Percentiles rank a stretch among this genome's conserved stretches.
phyloP scores from a whole-genome alignment of 2,329 filamentous ascomycete genomes.

The Clathrospora elynae region DNA sequence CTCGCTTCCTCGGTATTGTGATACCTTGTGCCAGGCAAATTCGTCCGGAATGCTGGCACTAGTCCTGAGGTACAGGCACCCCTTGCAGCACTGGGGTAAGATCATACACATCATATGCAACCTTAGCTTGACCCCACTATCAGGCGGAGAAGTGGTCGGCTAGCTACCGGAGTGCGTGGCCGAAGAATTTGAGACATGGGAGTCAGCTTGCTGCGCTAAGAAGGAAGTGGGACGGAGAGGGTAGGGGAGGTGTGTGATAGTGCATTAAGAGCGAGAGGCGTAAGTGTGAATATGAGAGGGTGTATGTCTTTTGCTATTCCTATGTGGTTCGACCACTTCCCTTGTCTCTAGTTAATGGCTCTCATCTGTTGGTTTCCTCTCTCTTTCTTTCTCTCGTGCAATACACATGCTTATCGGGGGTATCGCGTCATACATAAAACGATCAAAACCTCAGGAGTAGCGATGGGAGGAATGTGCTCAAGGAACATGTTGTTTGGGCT shows the following conservation, averaged over 20 bases:
- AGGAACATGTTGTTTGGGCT: not conserved
- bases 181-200: slow-evolving; percentile 58
- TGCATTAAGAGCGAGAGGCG: no score
- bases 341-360: no score
- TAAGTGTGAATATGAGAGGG: no score
- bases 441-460: not conserved
- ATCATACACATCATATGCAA: slow-evolving; percentile 8
- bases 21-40: no score
- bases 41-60: slow-evolving; percentile 15
- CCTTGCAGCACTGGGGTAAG: slow-evolving; percentile 12
- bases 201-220: slow-evolving; percentile 53
- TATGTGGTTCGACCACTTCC: no score
- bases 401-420: no score
- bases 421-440: no score
- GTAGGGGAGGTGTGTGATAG: no score
- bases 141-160: slow-evolving; percentile 55
- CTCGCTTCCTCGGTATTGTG: not conserved
- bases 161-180: slow-evolving; percentile 52
- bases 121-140: slow-evolving; percentile 33
- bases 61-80: not conserved
- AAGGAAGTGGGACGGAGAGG: slow-evolving; percentile 33
- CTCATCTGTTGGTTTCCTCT: no score
- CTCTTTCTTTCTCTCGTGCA: no score
- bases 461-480: not conserved
- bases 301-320: no score